Percentiles rank a stretch among this genome's conserved stretches.
Evolutionary conservation across 1,139 yeast species (phyloP).

Genomic region (Pichia inconspicua): DNA sequence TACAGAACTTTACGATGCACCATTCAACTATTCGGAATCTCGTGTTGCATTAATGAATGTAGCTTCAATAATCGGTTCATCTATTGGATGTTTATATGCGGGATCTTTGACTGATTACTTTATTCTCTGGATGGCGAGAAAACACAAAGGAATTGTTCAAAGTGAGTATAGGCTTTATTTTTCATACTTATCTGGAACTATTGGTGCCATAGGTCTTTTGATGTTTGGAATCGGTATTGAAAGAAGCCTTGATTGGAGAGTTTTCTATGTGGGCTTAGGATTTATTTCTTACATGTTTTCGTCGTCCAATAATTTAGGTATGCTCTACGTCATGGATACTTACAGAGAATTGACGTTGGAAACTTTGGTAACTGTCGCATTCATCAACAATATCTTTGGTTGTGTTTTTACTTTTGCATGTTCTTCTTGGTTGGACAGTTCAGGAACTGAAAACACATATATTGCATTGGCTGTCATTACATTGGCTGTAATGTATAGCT

Average conservation of each 20-base stretch:
- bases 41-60: conserved; percentile 35
- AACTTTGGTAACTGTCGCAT: conserved; percentile 34
- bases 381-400: conserved; percentile 34
- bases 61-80: conserved; percentile 34
- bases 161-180: conserved; percentile 35
- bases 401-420: conserved; percentile 37
- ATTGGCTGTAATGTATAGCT: conserved; percentile 28
- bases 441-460: conserved; percentile 33
- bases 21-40: conserved; percentile 29
- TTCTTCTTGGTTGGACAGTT: conserved; percentile 32
- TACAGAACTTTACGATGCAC: conserved; percentile 29
- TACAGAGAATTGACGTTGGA: conserved; percentile 36
- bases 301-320: conserved; percentile 33
- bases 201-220: conserved; percentile 33
- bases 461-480: conserved; percentile 33
- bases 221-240: conserved; percentile 35
- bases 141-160: conserved; percentile 33
- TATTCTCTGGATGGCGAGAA: conserved; percentile 35
- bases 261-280: conserved; percentile 33
- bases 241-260: conserved; percentile 30
- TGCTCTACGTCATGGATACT: conserved; percentile 36
- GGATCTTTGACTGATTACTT: conserved; percentile 35
- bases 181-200: conserved; percentile 31
- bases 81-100: conserved; percentile 35
- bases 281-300: conserved; percentile 35